A percentile compares a stretch with the other conserved stretches of the same genome.
phyloP scores from a whole-genome alignment of 2,329 filamentous ascomycete species.

The Verticillium longisporum region DNA sequence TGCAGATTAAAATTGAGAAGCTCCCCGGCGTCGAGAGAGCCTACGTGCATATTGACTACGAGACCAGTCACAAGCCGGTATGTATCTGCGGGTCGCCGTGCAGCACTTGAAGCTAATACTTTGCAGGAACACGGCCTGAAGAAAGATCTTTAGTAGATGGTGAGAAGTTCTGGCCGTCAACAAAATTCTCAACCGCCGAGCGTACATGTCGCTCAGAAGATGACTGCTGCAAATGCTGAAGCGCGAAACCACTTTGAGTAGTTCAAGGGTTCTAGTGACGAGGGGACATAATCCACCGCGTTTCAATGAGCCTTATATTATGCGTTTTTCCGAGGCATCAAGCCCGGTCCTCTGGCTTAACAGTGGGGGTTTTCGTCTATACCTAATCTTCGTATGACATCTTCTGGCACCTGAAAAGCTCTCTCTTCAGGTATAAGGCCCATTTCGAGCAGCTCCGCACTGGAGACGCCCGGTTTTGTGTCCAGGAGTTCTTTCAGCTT shows the following conservation, averaged over 20 bases:
- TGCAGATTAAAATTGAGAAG: constrained; percentile 91
- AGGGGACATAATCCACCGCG: neutral
- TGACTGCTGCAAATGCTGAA: too few species aligned
- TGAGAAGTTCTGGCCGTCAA: neutral
- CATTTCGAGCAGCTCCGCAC: constrained; percentile 25
- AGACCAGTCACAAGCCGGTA: constrained; percentile 86
- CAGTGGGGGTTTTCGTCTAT: constrained; percentile 17
- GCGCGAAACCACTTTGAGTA: too few species aligned
- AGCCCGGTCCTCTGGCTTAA: neutral
- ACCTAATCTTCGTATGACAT: constrained; percentile 21
- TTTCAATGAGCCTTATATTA: neutral
- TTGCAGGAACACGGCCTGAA: constrained; percentile 52
- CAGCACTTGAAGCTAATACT: neutral
- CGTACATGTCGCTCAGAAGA: too few species aligned
- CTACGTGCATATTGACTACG: constrained; percentile 96
- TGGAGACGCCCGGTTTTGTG: constrained; percentile 23
- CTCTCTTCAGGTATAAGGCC: constrained; percentile 38
- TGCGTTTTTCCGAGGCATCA: neutral
- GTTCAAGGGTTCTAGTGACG: neutral
- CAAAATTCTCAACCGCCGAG: too few species aligned
- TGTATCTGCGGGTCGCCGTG: neutral
- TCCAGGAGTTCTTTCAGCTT: constrained; percentile 39
- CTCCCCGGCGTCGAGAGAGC: constrained; percentile 87
- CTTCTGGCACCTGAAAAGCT: constrained; percentile 31
- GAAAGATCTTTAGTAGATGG: constrained; percentile 45